Conservation (phyloP, 1,139 yeast species). For the Zygosaccharomyces sapae region DNA sequence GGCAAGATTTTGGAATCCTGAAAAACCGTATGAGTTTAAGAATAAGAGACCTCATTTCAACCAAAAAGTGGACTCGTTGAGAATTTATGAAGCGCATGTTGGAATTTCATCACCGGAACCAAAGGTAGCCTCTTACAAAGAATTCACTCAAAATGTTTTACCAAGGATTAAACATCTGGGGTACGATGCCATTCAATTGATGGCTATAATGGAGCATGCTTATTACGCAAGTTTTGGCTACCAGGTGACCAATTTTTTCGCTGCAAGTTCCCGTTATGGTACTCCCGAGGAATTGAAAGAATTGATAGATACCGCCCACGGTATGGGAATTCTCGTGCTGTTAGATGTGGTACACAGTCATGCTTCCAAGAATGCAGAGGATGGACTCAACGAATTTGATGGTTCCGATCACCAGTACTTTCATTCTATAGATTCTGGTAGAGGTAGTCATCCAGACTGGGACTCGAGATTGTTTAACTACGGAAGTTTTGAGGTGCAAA, state of each 20-base stretch:
- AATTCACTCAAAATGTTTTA: slow-evolving; percentile 71
- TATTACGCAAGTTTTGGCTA: slow-evolving; percentile 97
- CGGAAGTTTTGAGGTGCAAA: slow-evolving; percentile 81
- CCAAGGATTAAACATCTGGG: slow-evolving; percentile 86
- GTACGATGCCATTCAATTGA: slow-evolving; percentile 86
- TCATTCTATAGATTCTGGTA: slow-evolving; percentile 49
- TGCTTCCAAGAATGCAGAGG: slow-evolving; percentile 89
- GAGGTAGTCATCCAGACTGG: slow-evolving; percentile 90
- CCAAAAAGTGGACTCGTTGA: slow-evolving; percentile 49
- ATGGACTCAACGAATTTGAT: slow-evolving; percentile 88
- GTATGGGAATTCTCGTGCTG: slow-evolving; percentile 78
- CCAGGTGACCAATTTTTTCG: slow-evolving; percentile 90
- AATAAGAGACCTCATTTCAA: slow-evolving; percentile 54
- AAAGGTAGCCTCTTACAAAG: slow-evolving; percentile 74
- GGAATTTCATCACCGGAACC: slow-evolving; percentile 94
- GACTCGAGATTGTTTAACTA: slow-evolving; percentile 91
- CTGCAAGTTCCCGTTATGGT: slow-evolving; percentile 83
- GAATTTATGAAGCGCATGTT: slow-evolving; percentile 92
- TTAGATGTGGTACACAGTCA: slow-evolving; percentile 95
- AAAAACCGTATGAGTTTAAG: slow-evolving; percentile 53
- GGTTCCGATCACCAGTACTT: slow-evolving; percentile 95
- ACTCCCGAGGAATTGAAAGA: slow-evolving; percentile 92
- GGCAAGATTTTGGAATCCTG: slow-evolving; percentile 91
- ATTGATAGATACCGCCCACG: slow-evolving; percentile 87
- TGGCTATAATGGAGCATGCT: slow-evolving; percentile 99